Evolutionary conservation across 768 basidiomycete genomes (phyloP), one percentile per base, ranked within the genome.

Genomic region (Hericium alpestre): DNA sequence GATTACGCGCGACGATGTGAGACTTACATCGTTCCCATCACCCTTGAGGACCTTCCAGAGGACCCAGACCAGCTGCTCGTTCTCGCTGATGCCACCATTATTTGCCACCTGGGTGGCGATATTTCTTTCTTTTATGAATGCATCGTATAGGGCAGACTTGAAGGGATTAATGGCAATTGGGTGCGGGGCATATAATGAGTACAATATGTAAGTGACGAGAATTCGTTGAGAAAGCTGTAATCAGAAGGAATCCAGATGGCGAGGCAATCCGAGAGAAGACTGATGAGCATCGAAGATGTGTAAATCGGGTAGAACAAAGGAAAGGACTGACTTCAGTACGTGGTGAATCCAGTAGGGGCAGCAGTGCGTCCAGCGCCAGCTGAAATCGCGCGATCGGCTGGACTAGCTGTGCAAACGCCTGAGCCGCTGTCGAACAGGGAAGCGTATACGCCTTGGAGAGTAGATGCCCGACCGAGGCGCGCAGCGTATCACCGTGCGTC

Each of bases 21-120:
- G 38, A 75, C 82, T 63, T 60, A 89, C 88, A 74, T 90, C 87
- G 58, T 81, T 83, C 18, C 88, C 88, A 66, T 90, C 87, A 54
- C 88, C 89, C 67, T 82, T 87, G 55, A 90, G 72, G 56, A 90
- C 86, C 71, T 90, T 90, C 87, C 87, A 90, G 58, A 90, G 73
- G 47, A 90, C 88, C 87, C 88, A 90, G 40, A 90, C 85, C 51
- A 90, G 72, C 64, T 88, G 88, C 65, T 90, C 87, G 66, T 82
- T 87, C 53, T 76, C 74, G 56, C 80, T 76, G 58, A 76, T 75
- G 25, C 78, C 75, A 55, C 73, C 74, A 38, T 73, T 67, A 9
- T 64, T 73, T n/a, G 83, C 72, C 53, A 80, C 66, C 52, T 65
- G 71, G 51, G 79, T 71, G 20, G 87, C 86, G 64, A 74, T 72